Percentiles rank a stretch among this genome's conserved stretches.
Evolutionary conservation across 495 filamentous ascomycete genomes (phyloP).

Genomic region (Cladorrhinum samala): DNA sequence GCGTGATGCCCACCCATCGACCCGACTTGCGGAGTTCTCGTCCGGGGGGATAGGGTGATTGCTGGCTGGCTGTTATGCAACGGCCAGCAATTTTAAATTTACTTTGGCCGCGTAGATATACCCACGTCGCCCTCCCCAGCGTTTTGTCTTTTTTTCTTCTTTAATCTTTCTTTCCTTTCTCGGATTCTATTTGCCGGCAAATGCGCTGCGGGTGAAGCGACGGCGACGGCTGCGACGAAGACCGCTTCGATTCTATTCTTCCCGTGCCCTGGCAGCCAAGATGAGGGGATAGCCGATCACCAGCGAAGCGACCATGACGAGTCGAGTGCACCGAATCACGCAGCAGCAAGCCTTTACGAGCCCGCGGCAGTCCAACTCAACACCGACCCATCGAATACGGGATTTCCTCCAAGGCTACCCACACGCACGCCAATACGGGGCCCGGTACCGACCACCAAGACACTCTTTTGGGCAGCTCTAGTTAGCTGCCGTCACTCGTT

Average conservation of each 20-base stretch:
- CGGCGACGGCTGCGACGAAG: too few relatives aligned
- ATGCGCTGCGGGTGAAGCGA: slow-evolving; percentile 1
- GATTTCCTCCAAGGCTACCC: slow-evolving; percentile 8
- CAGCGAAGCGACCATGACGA: slow-evolving; percentile 19
- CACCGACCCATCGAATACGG: slow-evolving; percentile 26
- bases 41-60: background rate
- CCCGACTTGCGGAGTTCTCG: slow-evolving; percentile 8
- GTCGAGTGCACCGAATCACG: slow-evolving; percentile 20
- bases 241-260: too few relatives aligned
- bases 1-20: background rate
- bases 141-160: background rate
- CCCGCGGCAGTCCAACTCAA: slow-evolving; percentile 11
- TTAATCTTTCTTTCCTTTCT: background rate
- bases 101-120: slow-evolving; percentile 1
- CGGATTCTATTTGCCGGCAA: background rate
- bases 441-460: slow-evolving; percentile 5
- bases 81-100: slow-evolving; percentile 15
- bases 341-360: slow-evolving; percentile 20
- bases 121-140: slow-evolving; percentile 12
- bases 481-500: slow-evolving; percentile 10
- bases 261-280: slow-evolving; percentile 3
- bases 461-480: slow-evolving; percentile 12
- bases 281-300: slow-evolving; percentile 19
- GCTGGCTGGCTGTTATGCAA: background rate
- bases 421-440: slow-evolving; percentile 7